Evolutionary conservation across 1,284 basidiomycete genomes (phyloP).

Genomic region (Papiliotrema nemorosa): DNA sequence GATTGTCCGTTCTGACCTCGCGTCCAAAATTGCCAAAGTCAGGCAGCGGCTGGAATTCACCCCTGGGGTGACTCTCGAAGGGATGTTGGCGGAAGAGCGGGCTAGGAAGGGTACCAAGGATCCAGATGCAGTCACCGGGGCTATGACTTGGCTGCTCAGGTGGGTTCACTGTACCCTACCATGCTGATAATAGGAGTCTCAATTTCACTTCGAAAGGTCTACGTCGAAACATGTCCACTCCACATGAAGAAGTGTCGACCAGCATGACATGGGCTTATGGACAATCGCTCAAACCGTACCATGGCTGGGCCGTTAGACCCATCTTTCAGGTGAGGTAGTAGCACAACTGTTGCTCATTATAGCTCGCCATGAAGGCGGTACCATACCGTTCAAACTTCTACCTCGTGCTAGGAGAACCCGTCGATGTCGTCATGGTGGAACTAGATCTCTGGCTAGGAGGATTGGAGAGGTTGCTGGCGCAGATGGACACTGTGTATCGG

Average conservation of each 20-base stretch:
- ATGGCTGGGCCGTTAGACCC: constrained; percentile 78
- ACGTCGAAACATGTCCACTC: constrained; percentile 62
- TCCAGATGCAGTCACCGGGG: constrained; percentile 17
- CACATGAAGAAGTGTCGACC: constrained; percentile 62
- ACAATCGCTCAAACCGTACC: constrained; percentile 69
- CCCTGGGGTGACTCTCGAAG: constrained; percentile 72
- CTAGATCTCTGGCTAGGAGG: constrained; percentile 21
- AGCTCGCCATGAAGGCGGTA: constrained; percentile 91
- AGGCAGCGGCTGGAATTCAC: constrained; percentile 66
- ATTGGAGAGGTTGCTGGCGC: constrained; percentile 15
- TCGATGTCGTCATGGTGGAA: constrained; percentile 18
- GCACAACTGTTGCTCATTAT: constrained; percentile 6
- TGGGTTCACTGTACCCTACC: constrained; percentile 2
- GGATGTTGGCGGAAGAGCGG: constrained; percentile 70
- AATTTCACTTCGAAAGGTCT: constrained; percentile 81
- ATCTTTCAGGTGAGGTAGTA: constrained; percentile 64
- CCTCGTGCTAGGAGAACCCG: constrained; percentile 62
- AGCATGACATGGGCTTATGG: constrained; percentile 77
- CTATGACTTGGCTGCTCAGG: constrained; percentile 22
- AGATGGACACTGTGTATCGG: constrained; percentile 20
- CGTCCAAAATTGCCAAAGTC: constrained; percentile 61
- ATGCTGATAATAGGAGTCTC: constrained; percentile 58
- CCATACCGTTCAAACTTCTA: constrained; percentile 84
- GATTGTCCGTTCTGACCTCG: constrained; percentile 19
- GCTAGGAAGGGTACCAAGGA: constrained; percentile 4